Evolutionary conservation across 257 asterid genomes (phyloP), one percentile per base, ranked within the genome.

Genomic region (Solanum boliviense): DNA sequence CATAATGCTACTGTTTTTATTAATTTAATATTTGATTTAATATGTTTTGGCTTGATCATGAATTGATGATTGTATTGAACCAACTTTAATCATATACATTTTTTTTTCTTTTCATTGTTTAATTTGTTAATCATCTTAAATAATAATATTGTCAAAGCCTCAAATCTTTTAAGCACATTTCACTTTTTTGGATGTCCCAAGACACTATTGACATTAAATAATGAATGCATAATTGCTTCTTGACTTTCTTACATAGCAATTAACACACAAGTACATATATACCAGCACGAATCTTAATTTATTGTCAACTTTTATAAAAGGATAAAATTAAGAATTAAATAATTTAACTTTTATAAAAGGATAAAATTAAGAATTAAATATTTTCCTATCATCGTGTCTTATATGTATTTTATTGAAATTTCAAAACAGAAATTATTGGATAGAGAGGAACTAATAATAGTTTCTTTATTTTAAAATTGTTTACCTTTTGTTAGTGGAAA

Each of bases 21-120:
- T 31, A 88, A 71, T 18, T 20, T 46, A 18, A 29, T 72, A 88
- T 90, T 15, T 15, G 84, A 20, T 18, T 20, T 46, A 18, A 29
- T 72, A 88, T 91, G 84, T 88, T 58, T 72, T 86, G n/a, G 56
- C 78, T 75, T 82, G 58, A 91, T 93, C 93, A 91, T 91, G 92
- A 91, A 89, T 91, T 86, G 94, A 91, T 94, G 94, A 94, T 94
- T 91, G 92, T 92, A 88, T 93, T 92, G 94, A 93, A 94, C 88
- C 84, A 76, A 88, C 87, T 62, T 78, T 52, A 79, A 86, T 93
- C 92, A 89, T 92, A 90, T 39, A 79, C 83, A 29, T 60, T 52
- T 31, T 62, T 81, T 70, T 52, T 34, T 38, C 52, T 27, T 71
- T 39, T 86, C 74, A 25, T 58, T 21, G 62, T 56, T 56, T 56